phyloP scores from a whole-genome alignment of 306 rosid genomes.

The Citrullus mucosospermus region DNA sequence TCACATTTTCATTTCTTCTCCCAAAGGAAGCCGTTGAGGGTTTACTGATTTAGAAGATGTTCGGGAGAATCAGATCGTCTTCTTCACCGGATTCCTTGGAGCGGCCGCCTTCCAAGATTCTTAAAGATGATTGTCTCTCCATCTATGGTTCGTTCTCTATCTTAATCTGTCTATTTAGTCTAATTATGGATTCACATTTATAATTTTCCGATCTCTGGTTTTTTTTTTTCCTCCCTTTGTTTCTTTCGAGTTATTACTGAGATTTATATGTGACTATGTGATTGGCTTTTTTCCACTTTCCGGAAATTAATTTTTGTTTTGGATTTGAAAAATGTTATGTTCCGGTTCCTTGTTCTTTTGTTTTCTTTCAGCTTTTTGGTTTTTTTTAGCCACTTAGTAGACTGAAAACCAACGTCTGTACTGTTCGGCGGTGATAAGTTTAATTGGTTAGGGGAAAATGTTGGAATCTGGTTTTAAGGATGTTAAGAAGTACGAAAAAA shows the following conservation, averaged over 20 bases:
- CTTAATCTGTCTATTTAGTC: background rate
- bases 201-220: background rate
- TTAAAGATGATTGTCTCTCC: slow-evolving; percentile 64
- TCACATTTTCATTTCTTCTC: background rate
- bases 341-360: background rate
- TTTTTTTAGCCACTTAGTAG: background rate
- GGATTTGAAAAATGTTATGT: background rate
- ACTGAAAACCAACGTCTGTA: background rate
- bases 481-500: background rate
- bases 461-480: background rate
- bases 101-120: slow-evolving; percentile 54
- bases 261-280: background rate
- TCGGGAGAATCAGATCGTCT: slow-evolving; percentile 62
- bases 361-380: background rate
- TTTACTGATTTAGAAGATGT: slow-evolving; percentile 23
- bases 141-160: slow-evolving; percentile 44
- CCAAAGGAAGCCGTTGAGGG: background rate
- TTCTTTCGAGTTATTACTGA: background rate
- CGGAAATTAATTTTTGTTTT: background rate
- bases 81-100: slow-evolving; percentile 56
- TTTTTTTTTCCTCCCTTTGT: no score
- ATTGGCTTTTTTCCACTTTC: background rate
- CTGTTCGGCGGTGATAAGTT: background rate
- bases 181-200: background rate
- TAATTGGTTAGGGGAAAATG: background rate